Evolutionary conservation across 805 yeast genomes (phyloP), one percentile per base, ranked within the genome.

Genomic region (Zygosaccharomyces rouxii): DNA sequence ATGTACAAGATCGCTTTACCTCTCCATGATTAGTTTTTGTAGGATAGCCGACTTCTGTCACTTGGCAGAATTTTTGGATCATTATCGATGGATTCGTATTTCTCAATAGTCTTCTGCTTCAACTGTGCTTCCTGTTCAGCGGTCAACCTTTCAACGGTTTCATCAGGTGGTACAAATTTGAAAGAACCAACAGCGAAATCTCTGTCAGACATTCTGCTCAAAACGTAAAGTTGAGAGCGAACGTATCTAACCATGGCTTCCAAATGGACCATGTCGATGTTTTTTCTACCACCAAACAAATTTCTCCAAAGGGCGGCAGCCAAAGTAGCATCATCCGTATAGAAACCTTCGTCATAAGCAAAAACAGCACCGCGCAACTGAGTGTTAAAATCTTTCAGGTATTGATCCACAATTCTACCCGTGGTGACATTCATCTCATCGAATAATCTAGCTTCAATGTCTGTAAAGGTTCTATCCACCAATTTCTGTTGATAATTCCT

Each of bases 161-260:
- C 81, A 64, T 84, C 80, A 10, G 97, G 95, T 9, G 90, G 81
- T 35, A 88, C 85, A 69, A 94, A 94, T 48, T 75, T 76, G 67
- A 90, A 89, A 58, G 83, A 80, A 28, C 99, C 99, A 56, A 86
- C 80, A 1, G 95, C 97, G 72, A 94, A 92, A 56, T 92, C 96
- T 57, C 95, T 77, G 66, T 94, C 99, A 28, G 89, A 78, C 75
- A 89, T 80, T 64, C 83, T 83, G 63, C 85, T 85, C 60, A 94
- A 72, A 13, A 94, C 92, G 63, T 90, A 94, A 44, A 94, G 71
- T 64, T 94, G 96, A 57, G 87, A 84, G 66, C 97, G 82, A 23
- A 89, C 84, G 63, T 92, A 94, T 54, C 88, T 87, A n/a, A 90
- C 87, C 56, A 86, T 74, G 11, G 94, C 90, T 67, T 90, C 97